Base-by-base conservation (phyloP, 352 stramenopile genomes). In the Achlya hypogyna region DNA sequence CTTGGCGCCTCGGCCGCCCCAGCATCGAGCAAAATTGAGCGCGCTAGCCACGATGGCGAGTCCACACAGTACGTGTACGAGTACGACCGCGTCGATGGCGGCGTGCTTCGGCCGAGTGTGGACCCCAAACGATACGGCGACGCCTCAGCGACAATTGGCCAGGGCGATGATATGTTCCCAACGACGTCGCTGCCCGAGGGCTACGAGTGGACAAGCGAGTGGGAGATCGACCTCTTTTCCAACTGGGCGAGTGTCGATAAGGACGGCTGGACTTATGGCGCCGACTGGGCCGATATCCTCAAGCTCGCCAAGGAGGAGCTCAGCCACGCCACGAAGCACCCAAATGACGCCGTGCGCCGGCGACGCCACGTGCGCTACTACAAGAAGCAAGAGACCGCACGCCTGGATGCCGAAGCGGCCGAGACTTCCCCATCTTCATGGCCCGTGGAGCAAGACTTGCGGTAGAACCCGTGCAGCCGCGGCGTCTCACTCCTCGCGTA, bases 241-340 rank as follows among this genome's bases (percentile, higher is more conserved):
- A 87, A 81, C 65, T 95, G 89, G 67, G 90, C 82, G 34, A 75
- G 82, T 8, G 83, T 92, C 28, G 86, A 95, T 51, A 81, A 76
- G 1, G 82, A 93, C 40, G 86, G 82, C 0, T 95, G 86, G 86
- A 93, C 82, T 32, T 95, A 95, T 70, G 86, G 81, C 1, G 78
- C 74, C 10, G 86, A 95, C 77, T 95, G 91, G 59, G 71, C 77
- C 4, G 86, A 93, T 53, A 81, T 91, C 31, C 75, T 89, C 23
- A 82, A 82, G 14, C 71, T 93, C 20, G 71, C 92, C 0, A 75
- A 82, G 22, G 86, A 95, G 51, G 86, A 95, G 45, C 71, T 92
- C 14, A 92, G 84, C 69, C 86, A 95, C 68, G 86, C 86, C 14
- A 91, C 86, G 28, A 76, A 85, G 34, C 86, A 95, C 59, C 86